Percentiles rank a stretch among this genome's conserved stretches.
Conservation (phyloP, 176 grass and related monocot genomes). For the Saccharum spontaneum region DNA sequence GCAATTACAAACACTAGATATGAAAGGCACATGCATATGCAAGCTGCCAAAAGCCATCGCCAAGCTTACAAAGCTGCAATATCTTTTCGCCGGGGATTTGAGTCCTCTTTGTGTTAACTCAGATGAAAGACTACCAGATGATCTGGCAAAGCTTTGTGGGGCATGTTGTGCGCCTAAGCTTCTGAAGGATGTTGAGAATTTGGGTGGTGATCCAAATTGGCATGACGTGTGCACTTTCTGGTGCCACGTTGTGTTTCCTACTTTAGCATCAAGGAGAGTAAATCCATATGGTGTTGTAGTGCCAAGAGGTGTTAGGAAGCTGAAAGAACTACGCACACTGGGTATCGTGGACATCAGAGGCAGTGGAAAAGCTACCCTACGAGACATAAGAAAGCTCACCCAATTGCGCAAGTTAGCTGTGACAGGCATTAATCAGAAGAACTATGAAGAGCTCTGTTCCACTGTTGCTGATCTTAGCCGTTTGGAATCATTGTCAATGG, state of each 20-base stretch:
- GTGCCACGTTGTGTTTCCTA: not conserved
- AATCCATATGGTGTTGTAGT: not conserved
- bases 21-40: not conserved
- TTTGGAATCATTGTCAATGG: not conserved
- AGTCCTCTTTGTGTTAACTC: fast-evolving
- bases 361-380: not conserved
- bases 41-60: not conserved
- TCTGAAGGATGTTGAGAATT: fast-evolving
- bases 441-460: not conserved
- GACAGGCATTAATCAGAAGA: not conserved
- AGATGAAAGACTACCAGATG: not conserved
- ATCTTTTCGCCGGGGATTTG: not conserved
- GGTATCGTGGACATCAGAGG: not conserved
- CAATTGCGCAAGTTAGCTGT: not conserved
- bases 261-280: not conserved
- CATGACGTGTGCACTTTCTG: not conserved
- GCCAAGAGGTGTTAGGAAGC: not conserved
- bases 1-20: not conserved
- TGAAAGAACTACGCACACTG: not conserved
- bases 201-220: not conserved
- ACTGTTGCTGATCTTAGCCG: not conserved
- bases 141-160: not conserved
- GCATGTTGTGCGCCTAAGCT: not conserved
- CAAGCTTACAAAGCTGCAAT: not conserved
- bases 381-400: not conserved